Evolutionary conservation across 805 yeast genomes (phyloP), one percentile per base, ranked within the genome.

Genomic region (Zygoascus ofunaensis): DNA sequence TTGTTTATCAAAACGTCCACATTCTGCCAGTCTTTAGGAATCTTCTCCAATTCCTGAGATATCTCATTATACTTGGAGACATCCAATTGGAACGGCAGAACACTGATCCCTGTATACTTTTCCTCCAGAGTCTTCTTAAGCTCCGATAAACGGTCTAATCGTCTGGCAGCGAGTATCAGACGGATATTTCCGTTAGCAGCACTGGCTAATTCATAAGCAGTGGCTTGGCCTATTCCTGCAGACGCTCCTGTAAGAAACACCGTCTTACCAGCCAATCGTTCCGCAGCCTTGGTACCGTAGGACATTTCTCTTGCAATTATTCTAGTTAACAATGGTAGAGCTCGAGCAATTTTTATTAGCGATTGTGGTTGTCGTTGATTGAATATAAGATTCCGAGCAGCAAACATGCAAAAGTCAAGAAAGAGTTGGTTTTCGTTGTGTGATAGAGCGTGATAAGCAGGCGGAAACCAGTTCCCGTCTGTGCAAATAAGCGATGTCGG

Each of bases 171-270:
- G 20, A 87, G 70, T 49, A 87, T 70, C 54, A 87, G 71, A 56
- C 82, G 80, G 54, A 82, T 60, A 10, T 80, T 61, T 26, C 95
- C 94, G 39, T 76, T 69, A 19, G 90, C 71, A 14, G 87, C 85
- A 19, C 70, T 78, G 36, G 95, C 92, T 53, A 86, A 79, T 60
- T 89, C 94, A 39, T 72, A 64, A 14, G 97, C 97, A 8, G 96
- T 87, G 43, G 95, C 92, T 53, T 77, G 78, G 10, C 97, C 98
- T 56, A 90, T 90, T 45, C 97, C 97, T 14, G 95, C 79, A 21
- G 95, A 85, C 5, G 97, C 97, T 50, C 97, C 97, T n/a, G 97
- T 86, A 56, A 90, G 82, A 35, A 90, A 73, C 26, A 86, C 73
- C 17, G 80, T 77, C 60, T 90, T 89, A 40, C 82, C 82, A 19